Percentiles rank a stretch among this genome's conserved stretches.
Evolutionary conservation across 1,284 basidiomycete genomes (phyloP).

Genomic region (Ceratorhiza oryzae-sativae): DNA sequence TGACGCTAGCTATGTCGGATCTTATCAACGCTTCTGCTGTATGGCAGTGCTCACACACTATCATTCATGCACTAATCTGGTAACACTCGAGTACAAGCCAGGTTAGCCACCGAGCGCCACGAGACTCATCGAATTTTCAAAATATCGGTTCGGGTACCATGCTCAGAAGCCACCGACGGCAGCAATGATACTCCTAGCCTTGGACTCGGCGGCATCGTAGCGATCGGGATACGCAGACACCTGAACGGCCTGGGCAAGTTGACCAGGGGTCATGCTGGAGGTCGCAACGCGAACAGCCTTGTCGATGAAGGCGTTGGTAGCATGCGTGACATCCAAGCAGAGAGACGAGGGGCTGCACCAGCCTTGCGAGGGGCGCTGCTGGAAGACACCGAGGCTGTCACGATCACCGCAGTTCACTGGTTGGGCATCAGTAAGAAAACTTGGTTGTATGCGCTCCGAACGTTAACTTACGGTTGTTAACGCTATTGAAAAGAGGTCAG

Average conservation of each 20-base stretch:
- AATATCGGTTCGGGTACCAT: not conserved
- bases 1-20: too few relatives aligned
- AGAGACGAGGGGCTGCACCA: conserved; percentile 28
- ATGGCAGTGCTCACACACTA: not conserved
- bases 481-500: not conserved
- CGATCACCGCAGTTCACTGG: conserved; percentile 37
- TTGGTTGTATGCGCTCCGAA: not conserved
- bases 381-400: conserved; percentile 38
- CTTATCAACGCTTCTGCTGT: too few relatives aligned
- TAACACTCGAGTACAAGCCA: not conserved
- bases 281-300: conserved; percentile 31
- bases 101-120: not conserved
- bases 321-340: conserved; percentile 33
- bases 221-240: conserved; percentile 22
- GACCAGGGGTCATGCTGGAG: conserved; percentile 13
- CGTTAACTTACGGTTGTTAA: conserved; percentile 21
- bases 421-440: not conserved
- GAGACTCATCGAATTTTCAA: not conserved
- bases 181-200: conserved; percentile 31
- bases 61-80: not conserved
- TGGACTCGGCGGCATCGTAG: conserved; percentile 32
- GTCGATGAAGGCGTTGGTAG: conserved; percentile 38
- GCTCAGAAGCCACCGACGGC: conserved; percentile 20
- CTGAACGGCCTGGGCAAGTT: conserved; percentile 39
- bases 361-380: conserved; percentile 34